phyloP scores from a whole-genome alignment of 1,139 yeast genomes.

The Debaryomycetaceae sp. region DNA sequence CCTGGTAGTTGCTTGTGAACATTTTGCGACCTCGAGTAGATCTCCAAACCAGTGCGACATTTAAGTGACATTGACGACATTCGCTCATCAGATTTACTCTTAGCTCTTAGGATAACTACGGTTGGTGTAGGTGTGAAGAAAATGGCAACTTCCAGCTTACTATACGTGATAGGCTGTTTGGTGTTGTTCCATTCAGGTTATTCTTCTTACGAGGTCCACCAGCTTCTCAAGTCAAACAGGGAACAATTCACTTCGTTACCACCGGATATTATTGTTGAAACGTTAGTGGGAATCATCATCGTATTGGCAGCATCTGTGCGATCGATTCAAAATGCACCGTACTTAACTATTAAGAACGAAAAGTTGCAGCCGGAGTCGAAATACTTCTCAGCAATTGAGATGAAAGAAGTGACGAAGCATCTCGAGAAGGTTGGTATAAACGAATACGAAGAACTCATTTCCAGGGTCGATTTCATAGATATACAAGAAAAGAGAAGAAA shows the following conservation, averaged over 20 bases:
- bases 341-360: constrained; percentile 20
- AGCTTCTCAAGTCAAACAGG: constrained; percentile 22
- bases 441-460: constrained; percentile 40
- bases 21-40: too few species aligned
- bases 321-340: constrained; percentile 21
- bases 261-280: constrained; percentile 40
- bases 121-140: background rate
- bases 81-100: too few species aligned
- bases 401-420: constrained; percentile 44
- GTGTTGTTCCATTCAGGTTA: constrained; percentile 46
- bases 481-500: constrained; percentile 37
- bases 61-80: background rate
- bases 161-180: constrained; percentile 28
- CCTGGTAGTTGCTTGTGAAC: too few species aligned
- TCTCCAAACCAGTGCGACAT: background rate
- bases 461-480: constrained; percentile 45
- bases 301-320: constrained; percentile 34
- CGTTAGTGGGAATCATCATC: constrained; percentile 35
- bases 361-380: constrained; percentile 16
- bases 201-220: constrained; percentile 51
- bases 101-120: too few species aligned
- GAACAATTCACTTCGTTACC: constrained; percentile 23
- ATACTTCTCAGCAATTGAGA: constrained; percentile 43
- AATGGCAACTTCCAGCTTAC: constrained; percentile 1
- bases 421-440: constrained; percentile 43